phyloP scores from a whole-genome alignment of 768 basidiomycete genomes.

The Fibroporia radiculosa region DNA sequence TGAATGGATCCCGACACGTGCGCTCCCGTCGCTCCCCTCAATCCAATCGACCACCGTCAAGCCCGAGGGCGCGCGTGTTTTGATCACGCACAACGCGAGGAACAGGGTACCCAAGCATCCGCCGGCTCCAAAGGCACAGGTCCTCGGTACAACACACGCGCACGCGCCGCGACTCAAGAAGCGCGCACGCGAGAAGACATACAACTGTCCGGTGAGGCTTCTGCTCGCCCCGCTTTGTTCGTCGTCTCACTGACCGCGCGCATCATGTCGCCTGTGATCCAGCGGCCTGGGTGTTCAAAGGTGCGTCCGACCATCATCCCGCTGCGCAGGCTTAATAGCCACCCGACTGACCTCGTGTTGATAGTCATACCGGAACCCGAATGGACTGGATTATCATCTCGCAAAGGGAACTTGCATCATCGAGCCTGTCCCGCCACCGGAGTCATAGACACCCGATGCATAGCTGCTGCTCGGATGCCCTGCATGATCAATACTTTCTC shows the following conservation, averaged over 20 bases:
- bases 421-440: no score
- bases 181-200: slow-evolving; percentile 34
- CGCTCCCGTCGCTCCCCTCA: no score
- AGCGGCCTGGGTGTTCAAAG: slow-evolving; percentile 57
- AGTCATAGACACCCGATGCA: no score
- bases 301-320: slow-evolving; percentile 23
- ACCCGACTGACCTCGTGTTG: slow-evolving; percentile 3
- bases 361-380: slow-evolving; percentile 58
- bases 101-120: no score
- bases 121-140: slow-evolving; percentile 1
- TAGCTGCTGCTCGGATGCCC: no score
- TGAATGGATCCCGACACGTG: no score
- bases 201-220: slow-evolving; percentile 40
- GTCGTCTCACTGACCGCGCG: background rate
- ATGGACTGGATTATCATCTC: slow-evolving; percentile 61
- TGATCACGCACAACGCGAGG: no score
- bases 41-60: no score
- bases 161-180: slow-evolving; percentile 1
- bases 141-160: background rate
- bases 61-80: no score
- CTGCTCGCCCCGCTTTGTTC: background rate
- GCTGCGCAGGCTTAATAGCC: background rate
- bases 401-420: slow-evolving; percentile 58
- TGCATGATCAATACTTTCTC: no score
- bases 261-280: no score